Base-by-base conservation (phyloP, 177 flowering plant species). In the Tripterygium wilfordii region DNA sequence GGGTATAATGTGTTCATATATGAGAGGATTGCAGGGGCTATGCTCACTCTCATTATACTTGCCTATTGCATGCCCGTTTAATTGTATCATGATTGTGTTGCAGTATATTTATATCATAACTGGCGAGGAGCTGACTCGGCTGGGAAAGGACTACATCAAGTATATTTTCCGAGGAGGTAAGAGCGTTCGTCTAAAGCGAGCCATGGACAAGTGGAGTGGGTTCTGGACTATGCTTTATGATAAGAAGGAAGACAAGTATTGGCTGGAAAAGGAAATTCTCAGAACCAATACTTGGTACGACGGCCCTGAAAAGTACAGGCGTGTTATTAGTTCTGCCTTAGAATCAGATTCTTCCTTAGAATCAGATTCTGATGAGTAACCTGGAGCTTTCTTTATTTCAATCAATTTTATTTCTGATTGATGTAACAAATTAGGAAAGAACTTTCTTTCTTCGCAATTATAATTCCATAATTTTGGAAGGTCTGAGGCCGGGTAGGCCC, bases 21-120 rank as follows among this genome's bases (percentile, higher is more conserved):
- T n/a, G n/a, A n/a, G n/a, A n/a, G n/a, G n/a, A n/a, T n/a, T n/a
- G n/a, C n/a, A n/a, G n/a, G n/a, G n/a, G n/a, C n/a, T n/a, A n/a
- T n/a, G n/a, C n/a, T n/a, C n/a, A n/a, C n/a, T n/a, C n/a, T n/a
- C n/a, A n/a, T n/a, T n/a, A n/a, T n/a, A n/a, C n/a, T n/a, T n/a
- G n/a, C n/a, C n/a, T n/a, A n/a, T n/a, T n/a, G n/a, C n/a, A n/a
- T n/a, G n/a, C n/a, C n/a, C n/a, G n/a, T n/a, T n/a, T n/a, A n/a
- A 30, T 30, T 7, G 33, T 36, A 16, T 4, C 19, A n/a, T 27
- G 13, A 8, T 54, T 45, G 24, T 18, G 16, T 66, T 72, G 70
- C 85, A 87, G 96, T 87, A 87, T 45, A 21, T 56, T 4, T 79
- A 69, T 59, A 75, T 87, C 56, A 57, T 87, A 39, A 45, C 24